phyloP scores from a whole-genome alignment of 1,284 basidiomycete species.

The Ceratobasidium sp. region DNA sequence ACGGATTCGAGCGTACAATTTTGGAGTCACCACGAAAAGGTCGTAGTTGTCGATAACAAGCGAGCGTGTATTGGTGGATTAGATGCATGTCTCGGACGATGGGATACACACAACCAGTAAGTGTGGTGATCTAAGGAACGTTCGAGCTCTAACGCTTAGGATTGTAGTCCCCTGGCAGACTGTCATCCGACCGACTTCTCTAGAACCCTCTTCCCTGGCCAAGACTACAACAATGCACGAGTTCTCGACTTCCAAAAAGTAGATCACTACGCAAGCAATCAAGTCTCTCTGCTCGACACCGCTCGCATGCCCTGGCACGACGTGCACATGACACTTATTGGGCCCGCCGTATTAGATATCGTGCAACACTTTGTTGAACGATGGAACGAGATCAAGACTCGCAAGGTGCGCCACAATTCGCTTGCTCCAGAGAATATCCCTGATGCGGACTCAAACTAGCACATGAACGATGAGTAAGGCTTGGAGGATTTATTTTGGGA shows the following conservation, averaged over 20 bases:
- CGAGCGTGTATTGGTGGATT: constrained; percentile 86
- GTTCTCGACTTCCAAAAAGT: constrained; percentile 87
- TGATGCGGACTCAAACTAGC: constrained; percentile 21
- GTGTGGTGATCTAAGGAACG: constrained; percentile 8
- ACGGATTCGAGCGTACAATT: constrained; percentile 70
- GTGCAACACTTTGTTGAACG: constrained; percentile 92
- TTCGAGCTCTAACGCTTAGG: constrained; percentile 23
- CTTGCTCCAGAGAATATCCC: neutral
- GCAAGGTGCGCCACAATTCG: constrained; percentile 65
- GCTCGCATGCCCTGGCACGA: constrained; percentile 93
- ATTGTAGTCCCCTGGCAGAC: constrained; percentile 79
- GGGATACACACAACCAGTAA: constrained; percentile 86
- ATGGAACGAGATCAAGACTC: constrained; percentile 87
- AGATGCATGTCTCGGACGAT: constrained; percentile 94
- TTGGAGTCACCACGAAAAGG: constrained; percentile 89
- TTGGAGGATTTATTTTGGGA: neutral
- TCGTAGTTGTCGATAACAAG: constrained; percentile 89
- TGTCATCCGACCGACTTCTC: constrained; percentile 88
- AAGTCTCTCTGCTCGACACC: constrained; percentile 77
- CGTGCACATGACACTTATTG: constrained; percentile 89
- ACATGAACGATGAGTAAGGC: constrained; percentile 33
- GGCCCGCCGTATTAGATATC: constrained; percentile 88
- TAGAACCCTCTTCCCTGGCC: constrained; percentile 89
- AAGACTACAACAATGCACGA: constrained; percentile 92
- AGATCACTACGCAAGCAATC: constrained; percentile 81